Percentiles rank a stretch among this genome's conserved stretches.
These are phyloP conservation scores for Mucuna pruriens DNA, from an alignment of 306 rosid genomes.

Conservation along the genomic window DNA sequence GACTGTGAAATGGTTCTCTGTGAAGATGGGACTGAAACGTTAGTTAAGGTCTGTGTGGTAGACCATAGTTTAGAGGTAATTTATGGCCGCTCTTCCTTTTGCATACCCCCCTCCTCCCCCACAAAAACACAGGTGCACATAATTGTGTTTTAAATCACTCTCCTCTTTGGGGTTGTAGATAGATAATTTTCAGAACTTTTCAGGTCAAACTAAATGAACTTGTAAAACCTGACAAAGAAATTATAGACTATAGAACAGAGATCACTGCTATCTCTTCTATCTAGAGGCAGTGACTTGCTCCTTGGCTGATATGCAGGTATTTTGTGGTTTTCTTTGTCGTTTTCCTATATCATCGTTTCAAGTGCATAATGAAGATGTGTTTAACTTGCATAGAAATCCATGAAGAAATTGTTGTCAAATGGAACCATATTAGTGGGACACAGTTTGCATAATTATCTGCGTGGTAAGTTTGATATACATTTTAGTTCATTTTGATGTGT, in stretches of 20 bases:
- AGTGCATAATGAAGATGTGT: slow-evolving; percentile 29
- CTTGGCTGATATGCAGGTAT: slow-evolving; percentile 79
- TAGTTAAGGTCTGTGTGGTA: slow-evolving; percentile 82
- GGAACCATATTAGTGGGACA: slow-evolving; percentile 90
- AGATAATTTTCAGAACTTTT: slow-evolving; percentile 40
- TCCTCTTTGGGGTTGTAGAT: not conserved
- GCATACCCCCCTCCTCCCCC: not conserved
- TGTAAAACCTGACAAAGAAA: slow-evolving; percentile 67
- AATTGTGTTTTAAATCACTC: slow-evolving; percentile 17
- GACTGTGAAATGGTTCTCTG: slow-evolving; percentile 99
- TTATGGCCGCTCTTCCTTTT: slow-evolving; percentile 5
- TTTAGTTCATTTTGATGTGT: not conserved
- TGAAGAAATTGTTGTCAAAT: slow-evolving; percentile 59
- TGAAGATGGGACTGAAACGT: slow-evolving; percentile 81
- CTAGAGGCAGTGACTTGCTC: slow-evolving; percentile 66
- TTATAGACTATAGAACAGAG: slow-evolving; percentile 75
- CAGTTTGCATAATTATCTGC: slow-evolving; percentile 79
- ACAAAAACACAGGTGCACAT: not conserved
- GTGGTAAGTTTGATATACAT: slow-evolving; percentile 50
- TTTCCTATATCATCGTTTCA: slow-evolving; percentile 22
- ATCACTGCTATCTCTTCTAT: slow-evolving; percentile 78
- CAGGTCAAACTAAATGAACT: slow-evolving; percentile 80
- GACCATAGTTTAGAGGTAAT: slow-evolving; percentile 75
- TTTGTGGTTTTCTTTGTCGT: slow-evolving; percentile 30
- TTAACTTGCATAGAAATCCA: slow-evolving; percentile 56